Conservation (phyloP, 768 basidiomycete species). For the Naematelia aurantialba region DNA sequence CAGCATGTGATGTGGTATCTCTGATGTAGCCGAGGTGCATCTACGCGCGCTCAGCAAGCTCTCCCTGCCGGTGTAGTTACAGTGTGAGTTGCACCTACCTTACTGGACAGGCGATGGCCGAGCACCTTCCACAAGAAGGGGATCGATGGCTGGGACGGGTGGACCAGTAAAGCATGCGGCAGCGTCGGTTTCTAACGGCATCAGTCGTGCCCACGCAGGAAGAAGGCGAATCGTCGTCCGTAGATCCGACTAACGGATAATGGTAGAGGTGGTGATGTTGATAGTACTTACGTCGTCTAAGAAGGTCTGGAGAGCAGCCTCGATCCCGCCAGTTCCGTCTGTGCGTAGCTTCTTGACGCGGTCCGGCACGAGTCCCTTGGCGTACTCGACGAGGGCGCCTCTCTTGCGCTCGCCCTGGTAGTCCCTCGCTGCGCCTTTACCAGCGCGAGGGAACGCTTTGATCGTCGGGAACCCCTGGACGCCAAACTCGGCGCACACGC, state of each 20-base stretch:
- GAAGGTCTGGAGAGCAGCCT: constrained; percentile 64
- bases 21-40: constrained; percentile 70
- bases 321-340: constrained; percentile 33
- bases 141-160: constrained; percentile 47
- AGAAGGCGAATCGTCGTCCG: no score
- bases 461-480: constrained; percentile 91
- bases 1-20: constrained; percentile 45
- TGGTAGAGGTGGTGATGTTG: neutral
- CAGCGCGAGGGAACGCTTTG: constrained; percentile 82
- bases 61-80: constrained; percentile 36
- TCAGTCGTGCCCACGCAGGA: neutral
- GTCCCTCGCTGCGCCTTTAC: constrained; percentile 59
- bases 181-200: constrained; percentile 37
- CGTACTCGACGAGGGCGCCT: constrained; percentile 70
- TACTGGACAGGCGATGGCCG: constrained; percentile 37
- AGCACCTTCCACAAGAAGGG: constrained; percentile 52
- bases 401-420: constrained; percentile 73
- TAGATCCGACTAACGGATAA: neutral
- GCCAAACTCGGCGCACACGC: constrained; percentile 72
- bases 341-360: constrained; percentile 59
- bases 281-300: constrained; percentile 59
- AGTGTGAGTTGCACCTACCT: no score
- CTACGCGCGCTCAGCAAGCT: constrained; percentile 61
- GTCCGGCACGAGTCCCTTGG: constrained; percentile 68
- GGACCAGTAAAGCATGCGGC: constrained; percentile 48